Conservation (phyloP, 2,329 filamentous ascomycete genomes). For the Fusarium sublunatum region DNA sequence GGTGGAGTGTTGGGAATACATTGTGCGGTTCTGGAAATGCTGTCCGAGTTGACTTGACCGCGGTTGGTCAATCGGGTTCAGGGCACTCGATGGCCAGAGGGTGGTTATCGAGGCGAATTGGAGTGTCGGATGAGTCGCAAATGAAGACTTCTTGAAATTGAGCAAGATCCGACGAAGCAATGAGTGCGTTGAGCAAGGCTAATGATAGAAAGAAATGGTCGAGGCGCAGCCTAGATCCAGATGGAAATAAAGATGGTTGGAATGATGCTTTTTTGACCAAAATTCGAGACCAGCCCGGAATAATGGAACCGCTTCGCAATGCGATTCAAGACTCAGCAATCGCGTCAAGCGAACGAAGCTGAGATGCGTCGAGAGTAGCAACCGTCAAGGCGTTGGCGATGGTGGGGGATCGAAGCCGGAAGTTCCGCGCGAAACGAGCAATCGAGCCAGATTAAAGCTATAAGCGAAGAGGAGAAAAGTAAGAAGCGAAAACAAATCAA, state of each 20-base stretch:
- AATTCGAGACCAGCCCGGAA: constrained; percentile 63
- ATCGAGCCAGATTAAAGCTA: constrained; percentile 55
- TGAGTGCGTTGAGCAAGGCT: constrained; percentile 18
- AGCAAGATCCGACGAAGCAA: constrained; percentile 14
- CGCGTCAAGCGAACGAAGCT: constrained; percentile 60
- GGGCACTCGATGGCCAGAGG: constrained; percentile 33
- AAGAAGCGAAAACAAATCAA: constrained; percentile 47
- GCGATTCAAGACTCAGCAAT: constrained; percentile 52
- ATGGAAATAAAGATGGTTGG: constrained; percentile 40
- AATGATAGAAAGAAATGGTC: constrained; percentile 33
- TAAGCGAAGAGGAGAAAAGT: constrained; percentile 55
- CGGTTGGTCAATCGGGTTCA: constrained; percentile 40
- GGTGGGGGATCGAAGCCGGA: constrained; percentile 48
- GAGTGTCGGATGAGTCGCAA: constrained; percentile 32
- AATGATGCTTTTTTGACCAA: constrained; percentile 46
- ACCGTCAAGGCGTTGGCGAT: constrained; percentile 56
- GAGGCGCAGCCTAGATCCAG: constrained; percentile 52
- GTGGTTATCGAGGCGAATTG: constrained; percentile 25
- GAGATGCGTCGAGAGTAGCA: constrained; percentile 47
- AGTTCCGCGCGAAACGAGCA: constrained; percentile 45
- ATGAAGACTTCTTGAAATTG: constrained; percentile 7
- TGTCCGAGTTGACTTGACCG: constrained; percentile 46
- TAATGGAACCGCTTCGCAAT: constrained; percentile 47
- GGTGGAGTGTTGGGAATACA: constrained; percentile 85
- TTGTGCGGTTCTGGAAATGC: constrained; percentile 53